Evolutionary conservation across 2,329 filamentous ascomycete genomes (phyloP), one percentile per base, ranked within the genome.

Genomic region (Sporothrix phasma): DNA sequence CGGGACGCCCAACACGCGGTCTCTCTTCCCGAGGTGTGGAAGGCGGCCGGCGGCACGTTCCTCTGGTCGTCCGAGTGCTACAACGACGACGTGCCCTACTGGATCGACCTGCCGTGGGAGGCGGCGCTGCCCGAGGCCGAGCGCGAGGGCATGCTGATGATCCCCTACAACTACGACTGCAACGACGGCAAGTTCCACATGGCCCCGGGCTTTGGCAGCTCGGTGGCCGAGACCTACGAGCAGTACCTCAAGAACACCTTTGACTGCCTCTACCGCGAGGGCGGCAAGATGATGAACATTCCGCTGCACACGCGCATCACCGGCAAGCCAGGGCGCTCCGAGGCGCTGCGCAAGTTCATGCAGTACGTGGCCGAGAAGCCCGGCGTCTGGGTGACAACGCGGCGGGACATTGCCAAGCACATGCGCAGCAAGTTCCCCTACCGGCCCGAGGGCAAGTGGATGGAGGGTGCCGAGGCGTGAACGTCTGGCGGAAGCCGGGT

Each of bases 231-330:
- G 65, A 77, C 74, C 2, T 82, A 81, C 69, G 77, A 74, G 65
- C 69, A 69, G 68, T 78, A 83, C 67, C 67, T 83, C n/a, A 79
- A 80, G 71, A 77, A 77, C 34, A 78, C 80, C 0, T 83, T 84
- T 62, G 81, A 84, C 68, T 77, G 81, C 24, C 69, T 84, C 39
- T 82, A 83, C 66, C 78, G 79, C 45, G 80, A 83, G 67, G 80
- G 80, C 1, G 71, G 75, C 62, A 82, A 82, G 73, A 84, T 84
- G 81, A 84, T 84, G 81, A 84, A 81, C 0, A 77, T 84, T 34
- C 80, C 79, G 2, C 69, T 83, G 37, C 81, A 83, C 70, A 81
- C 79, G 65, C 75, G 80, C 10, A 80, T 81, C 62, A 77, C 80
- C 39, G 81, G 81, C 1, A 76, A 80, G 43, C 81, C 81, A 0